Conservation (phyloP, 2,329 filamentous ascomycete genomes). For the Monascus ruber region DNA sequence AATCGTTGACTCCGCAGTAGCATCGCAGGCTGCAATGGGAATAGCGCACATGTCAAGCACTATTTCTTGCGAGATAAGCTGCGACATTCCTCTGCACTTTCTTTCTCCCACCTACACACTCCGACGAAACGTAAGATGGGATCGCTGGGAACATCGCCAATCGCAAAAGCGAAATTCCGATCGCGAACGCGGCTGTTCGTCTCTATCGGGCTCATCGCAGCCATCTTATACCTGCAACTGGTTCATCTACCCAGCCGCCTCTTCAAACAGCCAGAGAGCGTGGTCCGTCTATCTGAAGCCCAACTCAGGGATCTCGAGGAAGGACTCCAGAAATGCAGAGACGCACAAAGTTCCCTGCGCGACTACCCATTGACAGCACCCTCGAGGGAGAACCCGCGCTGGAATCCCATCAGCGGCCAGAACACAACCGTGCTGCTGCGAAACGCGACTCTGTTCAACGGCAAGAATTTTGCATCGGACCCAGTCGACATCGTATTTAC, state of each 20-base stretch:
- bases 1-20: no score
- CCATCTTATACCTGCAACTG: background rate
- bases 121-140: no score
- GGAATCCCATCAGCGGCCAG: slow-evolving; percentile 30
- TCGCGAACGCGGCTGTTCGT: background rate
- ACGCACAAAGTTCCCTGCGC: slow-evolving; percentile 10
- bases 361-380: slow-evolving; percentile 9
- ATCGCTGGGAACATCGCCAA: background rate
- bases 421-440: slow-evolving; percentile 24
- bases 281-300: no score
- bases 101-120: no score
- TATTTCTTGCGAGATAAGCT: no score
- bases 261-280: slow-evolving; percentile 1
- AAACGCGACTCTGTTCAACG: slow-evolving; percentile 36
- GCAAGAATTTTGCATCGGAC: slow-evolving; percentile 21
- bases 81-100: no score
- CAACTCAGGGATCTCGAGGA: no score
- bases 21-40: no score
- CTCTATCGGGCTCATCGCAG: background rate
- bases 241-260: background rate
- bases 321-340: slow-evolving; percentile 11
- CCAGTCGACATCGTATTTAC: slow-evolving; percentile 29
- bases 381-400: slow-evolving; percentile 28
- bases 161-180: background rate
- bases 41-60: no score